Evolutionary conservation across 306 rosid species (phyloP).

Genomic region (Astragalus membranaceus): DNA sequence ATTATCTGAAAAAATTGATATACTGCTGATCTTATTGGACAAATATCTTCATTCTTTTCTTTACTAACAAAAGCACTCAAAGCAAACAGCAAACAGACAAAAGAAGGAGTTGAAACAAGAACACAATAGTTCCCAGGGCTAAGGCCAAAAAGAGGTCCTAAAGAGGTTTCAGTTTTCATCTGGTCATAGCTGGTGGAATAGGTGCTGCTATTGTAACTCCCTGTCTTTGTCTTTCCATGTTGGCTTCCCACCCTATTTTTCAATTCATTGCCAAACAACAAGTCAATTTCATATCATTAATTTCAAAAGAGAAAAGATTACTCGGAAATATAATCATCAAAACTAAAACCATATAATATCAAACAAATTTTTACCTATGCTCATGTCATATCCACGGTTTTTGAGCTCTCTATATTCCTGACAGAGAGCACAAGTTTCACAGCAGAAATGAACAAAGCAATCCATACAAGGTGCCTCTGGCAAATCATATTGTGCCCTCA

Average conservation of each 20-base stretch:
- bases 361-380: constrained; percentile 37
- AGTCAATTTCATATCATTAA: background rate
- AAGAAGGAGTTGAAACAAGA: background rate
- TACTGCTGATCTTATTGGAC: background rate
- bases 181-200: constrained; percentile 33
- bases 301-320: background rate
- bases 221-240: constrained; percentile 39
- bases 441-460: constrained; percentile 62
- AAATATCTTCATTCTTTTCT: background rate
- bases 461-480: constrained; percentile 69
- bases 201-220: constrained; percentile 30
- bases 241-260: constrained; percentile 60
- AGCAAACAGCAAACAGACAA: background rate
- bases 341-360: background rate
- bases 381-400: constrained; percentile 51
- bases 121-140: background rate
- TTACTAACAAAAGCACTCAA: constrained; percentile 7
- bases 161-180: constrained; percentile 26
- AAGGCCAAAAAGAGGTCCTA: background rate
- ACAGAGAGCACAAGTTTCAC: constrained; percentile 59
- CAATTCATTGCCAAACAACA: constrained; percentile 4
- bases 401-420: constrained; percentile 72
- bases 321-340: background rate
- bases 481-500: constrained; percentile 58
- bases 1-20: background rate